Base-by-base conservation (phyloP, 257 asterid genomes). In the Voacanga thouarsii region DNA sequence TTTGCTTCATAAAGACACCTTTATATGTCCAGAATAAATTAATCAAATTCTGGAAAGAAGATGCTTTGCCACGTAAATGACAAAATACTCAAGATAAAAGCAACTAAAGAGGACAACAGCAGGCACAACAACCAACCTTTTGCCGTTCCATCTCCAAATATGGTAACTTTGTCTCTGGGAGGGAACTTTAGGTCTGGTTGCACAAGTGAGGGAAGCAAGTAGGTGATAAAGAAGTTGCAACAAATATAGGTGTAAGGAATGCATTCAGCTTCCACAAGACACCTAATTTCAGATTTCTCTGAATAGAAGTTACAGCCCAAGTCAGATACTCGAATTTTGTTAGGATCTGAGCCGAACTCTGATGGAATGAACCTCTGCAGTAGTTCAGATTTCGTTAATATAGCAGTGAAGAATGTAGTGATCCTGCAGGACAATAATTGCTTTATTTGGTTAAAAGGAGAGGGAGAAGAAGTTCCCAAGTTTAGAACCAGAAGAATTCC, bases 331-430 rank as follows among this genome's bases (percentile, higher is more conserved):
- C 82, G 90, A 77, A 84, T 92, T 86, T 80, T 91, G 72, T 92
- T 95, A 15, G 99, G 97, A 84, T 94, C 97, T 28, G 80, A 37
- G 78, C 99, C 99, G 26, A 92, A 94, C 82, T 94, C 99, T 12
- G 99, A 91, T 75, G 99, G 99, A 74, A 91, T 82, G 77, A 94
- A 94, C 90, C 97, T 87, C 96, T 91, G 90, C 86, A 85, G 30
- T 76, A 84, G 65, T 64, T 77, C 76, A 75, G 18, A 15, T 30
- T 66, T 49, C 6, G 30, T 26, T 37, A 65, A n/a, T 41, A 26
- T 30, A 75, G 21, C 33, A 75, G 41, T n/a, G 44, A 72, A 37
- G 55, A 66, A 64, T 50, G 61, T 60, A 39, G 70, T 28, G 10
- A 73, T 56, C 59, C 44, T 53, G 73, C 76, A 59, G 28, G 33